phyloP scores from a whole-genome alignment of 257 asterid genomes.

The Scutellaria galericulata region DNA sequence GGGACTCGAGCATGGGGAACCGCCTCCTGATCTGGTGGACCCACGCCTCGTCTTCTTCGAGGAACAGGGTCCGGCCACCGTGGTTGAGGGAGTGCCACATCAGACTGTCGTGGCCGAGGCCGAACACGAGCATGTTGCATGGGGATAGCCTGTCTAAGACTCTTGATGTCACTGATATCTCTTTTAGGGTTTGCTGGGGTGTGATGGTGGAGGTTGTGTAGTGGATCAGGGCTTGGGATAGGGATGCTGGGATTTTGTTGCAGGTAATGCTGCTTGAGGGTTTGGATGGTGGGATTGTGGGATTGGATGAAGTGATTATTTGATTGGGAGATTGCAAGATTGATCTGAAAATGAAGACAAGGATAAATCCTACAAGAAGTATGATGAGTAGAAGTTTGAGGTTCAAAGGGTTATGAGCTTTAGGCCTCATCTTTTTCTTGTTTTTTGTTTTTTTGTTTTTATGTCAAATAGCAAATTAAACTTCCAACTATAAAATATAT shows the following conservation, averaged over 20 bases:
- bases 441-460: not conserved
- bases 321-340: constrained; percentile 32
- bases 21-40: constrained; percentile 64
- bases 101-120: constrained; percentile 88
- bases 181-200: constrained; percentile 82
- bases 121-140: constrained; percentile 80
- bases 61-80: constrained; percentile 77
- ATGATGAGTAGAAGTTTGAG: constrained; percentile 50
- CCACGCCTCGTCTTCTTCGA: constrained; percentile 86
- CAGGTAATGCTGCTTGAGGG: constrained; percentile 33
- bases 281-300: constrained; percentile 30
- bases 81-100: constrained; percentile 91
- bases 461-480: not conserved
- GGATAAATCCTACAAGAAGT: constrained; percentile 32
- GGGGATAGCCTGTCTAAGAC: constrained; percentile 66
- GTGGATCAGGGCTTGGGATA: constrained; percentile 68
- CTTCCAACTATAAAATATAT: not conserved
- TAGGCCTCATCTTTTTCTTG: constrained; percentile 58
- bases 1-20: constrained; percentile 75
- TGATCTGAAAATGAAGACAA: constrained; percentile 55
- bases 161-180: constrained; percentile 64
- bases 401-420: constrained; percentile 51
- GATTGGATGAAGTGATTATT: constrained; percentile 35
- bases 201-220: constrained; percentile 79
- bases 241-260: constrained; percentile 65